Percentiles rank a stretch among this genome's conserved stretches.
phyloP scores from a whole-genome alignment of 202 grass and related monocot genomes.

The Dendrocalamus latiflorus region DNA sequence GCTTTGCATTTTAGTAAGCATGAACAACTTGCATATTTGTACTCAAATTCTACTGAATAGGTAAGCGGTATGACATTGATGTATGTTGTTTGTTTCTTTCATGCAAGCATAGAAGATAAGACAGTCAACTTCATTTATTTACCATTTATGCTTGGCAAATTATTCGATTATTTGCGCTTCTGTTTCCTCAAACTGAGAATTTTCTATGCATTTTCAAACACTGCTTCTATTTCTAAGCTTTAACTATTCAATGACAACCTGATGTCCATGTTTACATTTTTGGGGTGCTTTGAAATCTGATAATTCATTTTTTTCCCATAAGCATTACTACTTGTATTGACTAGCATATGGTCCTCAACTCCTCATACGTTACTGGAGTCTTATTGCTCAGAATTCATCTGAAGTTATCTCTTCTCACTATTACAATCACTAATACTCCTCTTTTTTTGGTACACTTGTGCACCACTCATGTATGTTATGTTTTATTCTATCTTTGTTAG shows the following conservation, averaged over 20 bases:
- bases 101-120: conserved; percentile 2
- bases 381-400: neutral
- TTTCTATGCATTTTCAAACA: conserved; percentile 4
- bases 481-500: neutral
- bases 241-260: neutral
- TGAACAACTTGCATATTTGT: neutral
- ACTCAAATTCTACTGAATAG: neutral
- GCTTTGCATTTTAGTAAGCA: conserved; percentile 1
- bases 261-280: neutral
- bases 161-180: neutral
- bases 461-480: neutral
- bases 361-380: neutral
- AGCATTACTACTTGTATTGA: neutral
- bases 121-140: conserved; percentile 20
- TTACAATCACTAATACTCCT: neutral
- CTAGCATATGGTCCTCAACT: neutral
- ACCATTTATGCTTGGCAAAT: neutral
- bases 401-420: neutral
- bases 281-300: conserved; percentile 15
- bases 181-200: neutral
- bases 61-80: neutral
- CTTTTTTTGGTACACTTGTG: neutral
- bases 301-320: neutral
- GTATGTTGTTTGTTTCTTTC: conserved; percentile 11
- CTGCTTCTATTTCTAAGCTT: neutral